phyloP scores from a whole-genome alignment of 306 rosid species.

The Luffa acutangula region DNA sequence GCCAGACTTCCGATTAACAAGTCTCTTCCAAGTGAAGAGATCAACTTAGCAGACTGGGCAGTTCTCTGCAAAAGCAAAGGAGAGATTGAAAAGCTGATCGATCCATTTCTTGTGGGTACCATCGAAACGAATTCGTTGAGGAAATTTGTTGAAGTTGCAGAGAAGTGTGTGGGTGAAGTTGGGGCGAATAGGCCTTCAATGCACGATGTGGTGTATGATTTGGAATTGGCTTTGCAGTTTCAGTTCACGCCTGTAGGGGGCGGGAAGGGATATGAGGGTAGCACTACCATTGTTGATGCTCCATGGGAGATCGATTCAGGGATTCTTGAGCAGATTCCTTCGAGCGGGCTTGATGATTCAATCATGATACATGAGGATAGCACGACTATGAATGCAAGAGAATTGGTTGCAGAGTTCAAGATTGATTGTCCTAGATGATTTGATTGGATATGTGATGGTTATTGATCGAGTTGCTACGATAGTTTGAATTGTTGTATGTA shows the following conservation, averaged over 20 bases:
- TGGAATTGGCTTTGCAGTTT: background rate
- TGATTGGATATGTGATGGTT: too few species aligned
- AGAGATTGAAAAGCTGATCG: background rate
- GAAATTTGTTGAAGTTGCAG: background rate
- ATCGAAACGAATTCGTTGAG: background rate
- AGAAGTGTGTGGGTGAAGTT: background rate
- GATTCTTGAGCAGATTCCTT: background rate
- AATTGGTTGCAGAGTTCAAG: background rate
- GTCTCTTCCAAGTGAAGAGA: background rate
- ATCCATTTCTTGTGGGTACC: background rate
- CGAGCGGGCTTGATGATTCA: background rate
- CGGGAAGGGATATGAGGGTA: background rate
- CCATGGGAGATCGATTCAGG: background rate
- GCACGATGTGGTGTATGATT: conserved; percentile 3
- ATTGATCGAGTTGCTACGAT: too few species aligned
- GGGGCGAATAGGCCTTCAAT: conserved; percentile 9
- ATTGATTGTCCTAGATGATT: background rate
- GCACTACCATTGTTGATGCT: background rate
- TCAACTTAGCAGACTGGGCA: background rate
- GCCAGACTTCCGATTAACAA: background rate
- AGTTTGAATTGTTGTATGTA: background rate
- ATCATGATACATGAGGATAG: background rate
- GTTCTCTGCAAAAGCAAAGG: background rate
- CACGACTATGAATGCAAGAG: background rate
- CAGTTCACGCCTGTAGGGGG: background rate